Percentiles rank a stretch among this genome's conserved stretches.
Evolutionary conservation across 2,329 filamentous ascomycete genomes (phyloP).

Genomic region (Raffaelea ambrosiae): DNA sequence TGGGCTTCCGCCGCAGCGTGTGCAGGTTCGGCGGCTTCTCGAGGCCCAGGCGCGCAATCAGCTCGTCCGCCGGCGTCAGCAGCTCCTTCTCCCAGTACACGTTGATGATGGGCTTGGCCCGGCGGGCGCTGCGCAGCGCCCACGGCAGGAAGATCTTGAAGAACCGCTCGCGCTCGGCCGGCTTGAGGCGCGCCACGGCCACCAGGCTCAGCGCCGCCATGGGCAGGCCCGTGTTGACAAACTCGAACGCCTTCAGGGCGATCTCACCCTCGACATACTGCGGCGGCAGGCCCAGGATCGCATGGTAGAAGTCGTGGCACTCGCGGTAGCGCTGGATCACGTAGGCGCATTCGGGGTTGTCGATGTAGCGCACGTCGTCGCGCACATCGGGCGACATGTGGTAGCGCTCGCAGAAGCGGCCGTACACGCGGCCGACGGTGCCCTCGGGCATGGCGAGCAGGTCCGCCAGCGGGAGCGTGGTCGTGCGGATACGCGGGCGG

Average conservation of each 20-base stretch:
- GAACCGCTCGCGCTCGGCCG: conserved; percentile 69
- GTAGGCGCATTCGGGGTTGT: conserved; percentile 92
- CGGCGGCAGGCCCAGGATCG: conserved; percentile 82
- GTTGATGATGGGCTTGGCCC: conserved; percentile 76
- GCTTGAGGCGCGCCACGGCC: conserved; percentile 78
- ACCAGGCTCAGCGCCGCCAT: conserved; percentile 89
- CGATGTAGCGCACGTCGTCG: conserved; percentile 75
- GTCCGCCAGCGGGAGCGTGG: conserved; percentile 55
- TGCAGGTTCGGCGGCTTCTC: conserved; percentile 84
- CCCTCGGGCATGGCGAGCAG: conserved; percentile 65
- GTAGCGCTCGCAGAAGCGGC: conserved; percentile 86
- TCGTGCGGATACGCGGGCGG: conserved; percentile 77
- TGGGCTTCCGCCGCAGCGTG: conserved; percentile 53
- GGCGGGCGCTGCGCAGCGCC: conserved; percentile 76
- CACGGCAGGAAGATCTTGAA: conserved; percentile 74
- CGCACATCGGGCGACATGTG: conserved; percentile 89
- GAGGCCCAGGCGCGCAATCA: conserved; percentile 70
- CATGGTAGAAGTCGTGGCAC: conserved; percentile 97
- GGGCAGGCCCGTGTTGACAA: conserved; percentile 84
- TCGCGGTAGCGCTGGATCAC: conserved; percentile 98
- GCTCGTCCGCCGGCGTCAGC: conserved; percentile 68
- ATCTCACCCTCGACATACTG: conserved; percentile 93
- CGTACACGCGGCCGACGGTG: conserved; percentile 75
- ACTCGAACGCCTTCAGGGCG: conserved; percentile 96
- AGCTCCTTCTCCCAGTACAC: conserved; percentile 97